Evolutionary conservation across 176 grass and related monocot genomes (phyloP), one percentile per base, ranked within the genome.

Genomic region (Avena insularis): DNA sequence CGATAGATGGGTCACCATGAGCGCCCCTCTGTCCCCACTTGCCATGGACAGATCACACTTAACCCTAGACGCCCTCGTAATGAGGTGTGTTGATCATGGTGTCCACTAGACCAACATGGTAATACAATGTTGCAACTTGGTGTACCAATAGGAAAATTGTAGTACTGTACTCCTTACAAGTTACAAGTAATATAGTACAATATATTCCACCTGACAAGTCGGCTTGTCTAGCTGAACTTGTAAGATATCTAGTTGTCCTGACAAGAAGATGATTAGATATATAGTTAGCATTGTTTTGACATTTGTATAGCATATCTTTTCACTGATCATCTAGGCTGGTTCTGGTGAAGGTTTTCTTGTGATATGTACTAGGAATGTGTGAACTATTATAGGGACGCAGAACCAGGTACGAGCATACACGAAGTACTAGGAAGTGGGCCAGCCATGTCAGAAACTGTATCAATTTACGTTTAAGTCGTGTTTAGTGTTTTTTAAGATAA

Each of bases 21-120:
- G 4, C 51, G 7, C 11, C 4, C 71, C 83, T 48, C 40, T 75
- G 79, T 71, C 63, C 79, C 73, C 73, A 87, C 64, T 90, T 83
- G 89, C 46, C 76, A 89, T 82, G 62, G 63, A 82, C 84, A 83
- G 74, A 90, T 79, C 84, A 57, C 84, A 71, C 79, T 78, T 23
- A 55, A 53, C 65, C 79, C 55, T 61, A 90, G 65, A 79, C 47
- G 55, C 74, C 50, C 38, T 75, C 25, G 9, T 64, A 50, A 79
- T 79, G 66, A 48, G 74, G 65, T 87, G 65, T 87, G 53, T 78
- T 83, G 72, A 71, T 56, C 64, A 78, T 79, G 84, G 84, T 79
- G 66, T 79, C 84, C 82, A 87, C 75, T 75, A 16, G 45, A 12
- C 57, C 70, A 75, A 61, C 65, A 90, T 83, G 84, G 74, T 25